A percentile compares a stretch with the other conserved stretches of the same genome.
phyloP scores from a whole-genome alignment of 495 filamentous ascomycete genomes.

The Neurospora sp. region DNA sequence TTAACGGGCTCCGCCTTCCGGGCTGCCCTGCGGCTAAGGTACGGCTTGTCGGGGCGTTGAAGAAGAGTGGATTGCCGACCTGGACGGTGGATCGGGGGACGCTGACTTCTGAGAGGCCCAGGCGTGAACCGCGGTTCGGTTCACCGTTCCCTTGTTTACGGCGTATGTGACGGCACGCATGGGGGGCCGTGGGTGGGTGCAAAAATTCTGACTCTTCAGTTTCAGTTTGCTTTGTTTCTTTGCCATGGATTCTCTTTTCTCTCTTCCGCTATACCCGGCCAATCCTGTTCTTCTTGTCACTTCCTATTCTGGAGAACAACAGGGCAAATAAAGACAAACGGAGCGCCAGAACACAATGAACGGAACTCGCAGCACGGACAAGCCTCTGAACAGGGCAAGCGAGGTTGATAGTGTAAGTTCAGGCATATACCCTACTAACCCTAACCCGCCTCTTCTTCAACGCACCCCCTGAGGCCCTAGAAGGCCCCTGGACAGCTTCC shows the following conservation, averaged over 20 bases:
- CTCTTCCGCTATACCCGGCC: not conserved
- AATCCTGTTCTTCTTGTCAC: not conserved
- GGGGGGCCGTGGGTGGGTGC: not conserved
- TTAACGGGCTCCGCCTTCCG: not conserved
- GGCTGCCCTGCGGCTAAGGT: not conserved
- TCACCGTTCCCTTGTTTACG: not conserved
- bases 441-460: not conserved
- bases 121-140: not conserved
- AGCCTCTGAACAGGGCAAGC: constrained; percentile 19
- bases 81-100: not conserved
- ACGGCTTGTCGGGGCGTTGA: not conserved
- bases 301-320: not conserved
- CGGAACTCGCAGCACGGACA: constrained; percentile 4
- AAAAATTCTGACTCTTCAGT: not conserved
- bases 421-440: not conserved
- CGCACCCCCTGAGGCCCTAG: not conserved
- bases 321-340: not conserved
- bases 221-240: not conserved
- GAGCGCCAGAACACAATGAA: constrained; percentile 9
- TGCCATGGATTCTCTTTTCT: not conserved
- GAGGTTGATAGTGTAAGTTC: constrained; percentile 39
- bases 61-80: not conserved
- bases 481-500: not conserved
- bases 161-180: not conserved
- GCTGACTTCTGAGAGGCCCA: not conserved